Base-by-base conservation (phyloP, 179 eudicot genomes). In the Silene coronaria region DNA sequence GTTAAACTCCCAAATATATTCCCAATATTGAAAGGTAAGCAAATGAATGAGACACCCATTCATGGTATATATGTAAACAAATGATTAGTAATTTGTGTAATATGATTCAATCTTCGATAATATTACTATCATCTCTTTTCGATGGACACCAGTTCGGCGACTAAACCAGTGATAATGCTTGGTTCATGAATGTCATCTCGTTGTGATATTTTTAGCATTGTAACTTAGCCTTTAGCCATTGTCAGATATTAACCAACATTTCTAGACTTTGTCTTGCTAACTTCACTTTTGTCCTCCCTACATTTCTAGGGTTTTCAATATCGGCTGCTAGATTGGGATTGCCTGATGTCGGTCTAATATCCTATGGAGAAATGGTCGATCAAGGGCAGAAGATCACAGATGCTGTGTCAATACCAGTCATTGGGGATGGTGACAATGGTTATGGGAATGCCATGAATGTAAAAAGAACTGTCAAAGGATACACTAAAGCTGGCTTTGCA, bases 391-490 rank as follows among this genome's bases (percentile, higher is more conserved):
- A 86, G 66, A 92, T 94, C 48, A 89, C 94, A 10, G 89, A 89
- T 71, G 96, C 98, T 70, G 92, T 90, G 68, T 90, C 97, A 19
- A 94, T 94, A 70, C 98, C 98, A 28, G 83, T 94, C 2, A 94
- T 94, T 70, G 97, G 97, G 70, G 98, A 94, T 84, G 98, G 89
- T 57, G 98, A 94, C 73, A 94, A 92, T 82, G 97, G 98, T 26
- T 94, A 92, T 79, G 98, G 98, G 28, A 94, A 94, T 75, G 89
- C 96, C 34, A 90, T 92, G 90, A 94, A 94, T 85, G 97, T 92
- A 60, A 94, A 94, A 84, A 90, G 98, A 85, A 92, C 98, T 81
- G 91, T 94, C 74, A 92, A 87, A 83, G 97, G 97, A 63, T 94
- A 87, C 80, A 89, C 88, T 71, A 86, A 79, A 72, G 94, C 98